Evolutionary conservation across 306 rosid species (phyloP).

Genomic region (Fagus crenata): DNA sequence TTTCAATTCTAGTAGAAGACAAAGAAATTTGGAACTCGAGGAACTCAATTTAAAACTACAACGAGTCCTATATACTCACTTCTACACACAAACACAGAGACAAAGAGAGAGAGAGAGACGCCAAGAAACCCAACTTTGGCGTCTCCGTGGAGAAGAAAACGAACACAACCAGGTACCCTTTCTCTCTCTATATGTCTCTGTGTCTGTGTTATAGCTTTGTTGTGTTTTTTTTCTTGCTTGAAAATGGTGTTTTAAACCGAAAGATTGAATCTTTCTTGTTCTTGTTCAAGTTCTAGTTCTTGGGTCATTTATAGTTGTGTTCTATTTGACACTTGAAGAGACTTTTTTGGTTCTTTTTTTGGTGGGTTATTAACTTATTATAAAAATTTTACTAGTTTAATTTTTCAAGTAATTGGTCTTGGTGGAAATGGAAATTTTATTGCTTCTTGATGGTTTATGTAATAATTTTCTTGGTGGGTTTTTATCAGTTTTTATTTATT

Average conservation of each 20-base stretch:
- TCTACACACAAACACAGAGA: conserved; percentile 5
- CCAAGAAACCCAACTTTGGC: too few species aligned
- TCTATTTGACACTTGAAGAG: background rate
- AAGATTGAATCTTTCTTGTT: background rate
- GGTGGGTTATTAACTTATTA: background rate
- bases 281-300: background rate
- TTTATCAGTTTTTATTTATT: too few species aligned
- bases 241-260: too few species aligned
- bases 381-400: background rate
- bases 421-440: too few species aligned
- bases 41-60: conserved; percentile 6
- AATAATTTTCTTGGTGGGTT: too few species aligned
- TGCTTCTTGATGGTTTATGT: too few species aligned
- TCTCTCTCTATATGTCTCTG: too few species aligned
- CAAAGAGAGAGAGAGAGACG: background rate
- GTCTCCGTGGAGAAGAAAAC: background rate
- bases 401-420: background rate
- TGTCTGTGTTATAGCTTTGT: too few species aligned
- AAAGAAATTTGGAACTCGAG: conserved; percentile 24
- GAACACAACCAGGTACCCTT: too few species aligned
- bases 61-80: conserved; percentile 7
- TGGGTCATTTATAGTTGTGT: background rate
- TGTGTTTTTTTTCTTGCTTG: too few species aligned
- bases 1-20: conserved; percentile 1
- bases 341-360: background rate